These are phyloP conservation scores for Malus orientalis DNA, from an alignment of 306 rosid genomes.

Conservation along the genomic window DNA sequence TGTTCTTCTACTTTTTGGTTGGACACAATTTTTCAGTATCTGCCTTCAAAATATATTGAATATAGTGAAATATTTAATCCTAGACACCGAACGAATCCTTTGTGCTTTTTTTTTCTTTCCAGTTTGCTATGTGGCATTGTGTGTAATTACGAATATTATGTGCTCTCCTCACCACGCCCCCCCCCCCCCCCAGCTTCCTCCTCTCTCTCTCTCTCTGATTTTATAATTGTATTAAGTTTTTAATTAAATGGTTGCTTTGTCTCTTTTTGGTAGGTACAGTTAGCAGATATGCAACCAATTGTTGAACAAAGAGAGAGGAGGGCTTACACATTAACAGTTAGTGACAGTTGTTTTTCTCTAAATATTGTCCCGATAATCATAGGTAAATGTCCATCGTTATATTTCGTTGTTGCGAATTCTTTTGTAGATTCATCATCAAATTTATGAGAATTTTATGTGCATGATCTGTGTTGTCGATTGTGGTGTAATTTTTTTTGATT, in stretches of 20 bases:
- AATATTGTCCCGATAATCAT: conserved; percentile 21
- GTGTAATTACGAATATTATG: neutral
- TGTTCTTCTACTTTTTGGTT: neutral
- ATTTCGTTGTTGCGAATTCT: conserved; percentile 18
- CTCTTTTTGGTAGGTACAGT: conserved; percentile 39
- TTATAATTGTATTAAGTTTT: neutral
- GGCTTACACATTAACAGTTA: conserved; percentile 29
- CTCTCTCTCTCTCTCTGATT: neutral
- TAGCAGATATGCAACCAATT: conserved; percentile 35
- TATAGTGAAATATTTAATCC: too few species aligned
- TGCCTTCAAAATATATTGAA: too few species aligned
- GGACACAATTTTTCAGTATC: too few species aligned
- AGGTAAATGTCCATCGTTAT: conserved; percentile 26
- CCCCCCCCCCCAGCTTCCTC: neutral
- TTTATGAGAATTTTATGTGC: conserved; percentile 1
- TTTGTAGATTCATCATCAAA: conserved; percentile 21
- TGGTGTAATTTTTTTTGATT: neutral
- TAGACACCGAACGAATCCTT: neutral
- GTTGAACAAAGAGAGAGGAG: conserved; percentile 36
- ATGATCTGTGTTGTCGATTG: neutral
- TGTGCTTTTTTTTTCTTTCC: neutral
- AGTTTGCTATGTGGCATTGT: neutral
- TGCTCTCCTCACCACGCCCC: neutral
- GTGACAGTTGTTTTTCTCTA: conserved; percentile 20
- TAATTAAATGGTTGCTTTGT: conserved; percentile 14